Conservation (phyloP, 2,329 filamentous ascomycete species). For the Xylaria arbuscula region DNA sequence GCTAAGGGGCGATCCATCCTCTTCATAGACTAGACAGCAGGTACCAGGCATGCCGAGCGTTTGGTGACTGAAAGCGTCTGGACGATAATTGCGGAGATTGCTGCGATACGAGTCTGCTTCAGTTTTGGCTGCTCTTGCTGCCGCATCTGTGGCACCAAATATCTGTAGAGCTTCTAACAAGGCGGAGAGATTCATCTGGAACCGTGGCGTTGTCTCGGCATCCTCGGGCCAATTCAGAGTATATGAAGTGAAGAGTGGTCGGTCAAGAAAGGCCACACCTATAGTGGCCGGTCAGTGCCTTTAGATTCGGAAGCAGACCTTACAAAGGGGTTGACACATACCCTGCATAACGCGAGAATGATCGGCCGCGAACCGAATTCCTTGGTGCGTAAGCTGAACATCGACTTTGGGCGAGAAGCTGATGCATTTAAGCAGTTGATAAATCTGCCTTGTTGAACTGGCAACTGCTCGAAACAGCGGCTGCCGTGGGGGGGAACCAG, state of each 20-base stretch:
- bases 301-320: conserved; percentile 4
- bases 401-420: conserved; percentile 68
- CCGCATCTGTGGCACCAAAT: conserved; percentile 83
- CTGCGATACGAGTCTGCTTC: conserved; percentile 71
- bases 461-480: conserved; percentile 80
- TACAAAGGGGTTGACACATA: conserved; percentile 51
- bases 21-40: conserved; percentile 82
- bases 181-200: conserved; percentile 87
- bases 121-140: conserved; percentile 66
- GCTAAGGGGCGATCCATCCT: conserved; percentile 80
- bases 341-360: conserved; percentile 93
- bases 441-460: conserved; percentile 80
- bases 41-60: conserved; percentile 85
- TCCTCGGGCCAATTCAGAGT: conserved; percentile 68
- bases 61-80: conserved; percentile 85
- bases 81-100: conserved; percentile 70
- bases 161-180: conserved; percentile 96
- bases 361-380: conserved; percentile 87
- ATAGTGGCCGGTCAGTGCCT: conserved; percentile 34
- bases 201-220: conserved; percentile 70
- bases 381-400: conserved; percentile 82
- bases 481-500: conserved; percentile 46
- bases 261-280: conserved; percentile 87
- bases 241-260: conserved; percentile 88
- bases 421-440: conserved; percentile 69